A percentile compares a stretch with the other conserved stretches of the same genome.
Conservation (phyloP, 805 yeast genomes). For the Yarrowia yakushimensis region DNA sequence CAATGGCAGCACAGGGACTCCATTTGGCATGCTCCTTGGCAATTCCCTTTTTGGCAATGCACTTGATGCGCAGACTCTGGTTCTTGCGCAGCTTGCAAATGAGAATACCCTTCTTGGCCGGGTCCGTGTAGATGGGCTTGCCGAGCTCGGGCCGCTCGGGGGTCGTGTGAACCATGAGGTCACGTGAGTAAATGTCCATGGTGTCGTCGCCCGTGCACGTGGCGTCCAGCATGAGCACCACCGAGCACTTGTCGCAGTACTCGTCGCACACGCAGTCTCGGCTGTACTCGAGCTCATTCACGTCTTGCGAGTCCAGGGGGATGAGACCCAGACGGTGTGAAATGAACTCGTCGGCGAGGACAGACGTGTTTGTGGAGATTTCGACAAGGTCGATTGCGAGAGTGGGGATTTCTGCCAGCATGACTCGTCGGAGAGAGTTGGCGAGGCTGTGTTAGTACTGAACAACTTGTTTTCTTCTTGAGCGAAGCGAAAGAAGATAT, state of each 20-base stretch:
- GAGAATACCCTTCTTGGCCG: constrained; percentile 75
- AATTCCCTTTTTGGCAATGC: constrained; percentile 96
- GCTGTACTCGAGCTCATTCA: constrained; percentile 71
- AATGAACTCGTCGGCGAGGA: constrained; percentile 93
- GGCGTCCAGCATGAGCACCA: constrained; percentile 81
- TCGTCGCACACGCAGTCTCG: constrained; percentile 98
- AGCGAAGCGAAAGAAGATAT: background rate
- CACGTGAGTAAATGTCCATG: constrained; percentile 86
- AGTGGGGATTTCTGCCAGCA: constrained; percentile 96
- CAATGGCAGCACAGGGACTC: constrained; percentile 95
- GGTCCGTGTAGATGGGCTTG: constrained; percentile 78
- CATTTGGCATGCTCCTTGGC: constrained; percentile 98
- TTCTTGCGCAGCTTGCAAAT: constrained; percentile 87
- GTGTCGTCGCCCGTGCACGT: constrained; percentile 82
- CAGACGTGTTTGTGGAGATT: constrained; percentile 87
- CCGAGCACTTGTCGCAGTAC: constrained; percentile 93
- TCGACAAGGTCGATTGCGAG: constrained; percentile 95
- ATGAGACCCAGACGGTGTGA: constrained; percentile 91
- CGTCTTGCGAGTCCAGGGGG: constrained; percentile 80
- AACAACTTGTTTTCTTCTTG: background rate
- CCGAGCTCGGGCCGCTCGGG: constrained; percentile 51
- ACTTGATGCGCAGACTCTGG: constrained; percentile 82
- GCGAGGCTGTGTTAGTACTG: constrained; percentile 49
- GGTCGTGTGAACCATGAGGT: constrained; percentile 52
- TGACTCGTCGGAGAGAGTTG: constrained; percentile 83